phyloP scores from a whole-genome alignment of 1,139 yeast genomes.

The Pichia sp. region DNA sequence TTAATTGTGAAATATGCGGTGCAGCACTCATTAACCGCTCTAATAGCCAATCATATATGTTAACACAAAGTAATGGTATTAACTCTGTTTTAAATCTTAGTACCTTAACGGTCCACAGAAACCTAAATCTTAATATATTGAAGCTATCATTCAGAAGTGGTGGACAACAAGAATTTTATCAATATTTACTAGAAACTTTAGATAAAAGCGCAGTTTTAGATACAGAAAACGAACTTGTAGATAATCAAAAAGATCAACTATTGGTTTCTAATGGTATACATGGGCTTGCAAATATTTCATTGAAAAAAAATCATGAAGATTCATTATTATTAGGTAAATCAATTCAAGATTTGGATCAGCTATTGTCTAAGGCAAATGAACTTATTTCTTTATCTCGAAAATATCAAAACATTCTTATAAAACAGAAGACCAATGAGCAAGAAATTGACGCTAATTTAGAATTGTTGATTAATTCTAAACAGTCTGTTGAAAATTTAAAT shows the following conservation, averaged over 20 bases:
- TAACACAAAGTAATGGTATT: neutral
- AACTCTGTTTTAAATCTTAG: neutral
- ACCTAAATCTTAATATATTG: conserved; percentile 20
- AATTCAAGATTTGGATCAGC: conserved; percentile 67
- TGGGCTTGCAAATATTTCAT: conserved; percentile 59
- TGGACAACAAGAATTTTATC: conserved; percentile 46
- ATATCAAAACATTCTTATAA: conserved; percentile 22
- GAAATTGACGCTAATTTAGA: conserved; percentile 31
- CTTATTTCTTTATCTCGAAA: conserved; percentile 47
- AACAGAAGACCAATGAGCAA: conserved; percentile 2
- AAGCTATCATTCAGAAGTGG: conserved; percentile 61
- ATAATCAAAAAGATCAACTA: neutral
- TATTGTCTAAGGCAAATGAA: conserved; percentile 75
- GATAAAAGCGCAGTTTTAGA: neutral
- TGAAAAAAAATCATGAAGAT: conserved; percentile 50
- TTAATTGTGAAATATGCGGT: conserved; percentile 85
- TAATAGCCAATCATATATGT: neutral
- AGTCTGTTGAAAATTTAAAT: conserved; percentile 24
- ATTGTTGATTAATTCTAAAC: conserved; percentile 37
- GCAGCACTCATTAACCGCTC: conserved; percentile 30
- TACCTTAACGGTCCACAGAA: neutral
- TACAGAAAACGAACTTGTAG: too few species aligned
- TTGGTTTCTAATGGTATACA: conserved; percentile 44
- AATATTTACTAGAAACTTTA: conserved; percentile 37
- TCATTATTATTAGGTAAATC: conserved; percentile 63